Base-by-base conservation (phyloP, 2,329 filamentous ascomycete genomes). In the Fusarium sp. region DNA sequence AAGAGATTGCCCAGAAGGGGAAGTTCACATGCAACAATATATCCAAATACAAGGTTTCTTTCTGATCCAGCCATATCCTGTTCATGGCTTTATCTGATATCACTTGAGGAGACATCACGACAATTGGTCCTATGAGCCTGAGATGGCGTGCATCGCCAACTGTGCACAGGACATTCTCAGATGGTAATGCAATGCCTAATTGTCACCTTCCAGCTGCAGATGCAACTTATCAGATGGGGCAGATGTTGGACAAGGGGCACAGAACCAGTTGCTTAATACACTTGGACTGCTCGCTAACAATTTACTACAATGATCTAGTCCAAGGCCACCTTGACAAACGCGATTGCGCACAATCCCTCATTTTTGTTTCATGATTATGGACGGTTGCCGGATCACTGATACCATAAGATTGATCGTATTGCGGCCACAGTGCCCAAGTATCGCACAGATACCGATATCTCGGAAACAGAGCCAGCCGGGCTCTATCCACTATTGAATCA, bases 401-500 rank as follows among this genome's bases (percentile, higher is more conserved):
- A 62, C 47, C 45, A 57, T 57, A 31, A 59, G 59, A 64, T 55
- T 72, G 35, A 52, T 62, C 65, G 62, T 67, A 48, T 49, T 49
- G 45, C 31, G 47, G 45, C 36, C 59, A 49, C 38, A 31, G 63
- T 70, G 69, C 45, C 62, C 66, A 41, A 59, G 52, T 44, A 65
- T 67, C 39, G 59, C 64, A 71, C 63, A 76, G 73, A 72, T 77
- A 77, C 75, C 74, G 70, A 75, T 67, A 78, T 78, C 52, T 77
- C 76, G 76, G 76, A 78, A 78, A 77, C 75, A 74, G 64, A 65
- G 67, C 69, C 69, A 78, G 71, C 76, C 76, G 75, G 69, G 49
- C 68, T 57, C 72, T 63, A 74, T 70, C 76, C 76, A 78, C 76
- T 70, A 56, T 65, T 44, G 45, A 48, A 64, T 67, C 74, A 71